Base-by-base conservation (phyloP, 306 rosid species). In the Castanopsis chinensis region DNA sequence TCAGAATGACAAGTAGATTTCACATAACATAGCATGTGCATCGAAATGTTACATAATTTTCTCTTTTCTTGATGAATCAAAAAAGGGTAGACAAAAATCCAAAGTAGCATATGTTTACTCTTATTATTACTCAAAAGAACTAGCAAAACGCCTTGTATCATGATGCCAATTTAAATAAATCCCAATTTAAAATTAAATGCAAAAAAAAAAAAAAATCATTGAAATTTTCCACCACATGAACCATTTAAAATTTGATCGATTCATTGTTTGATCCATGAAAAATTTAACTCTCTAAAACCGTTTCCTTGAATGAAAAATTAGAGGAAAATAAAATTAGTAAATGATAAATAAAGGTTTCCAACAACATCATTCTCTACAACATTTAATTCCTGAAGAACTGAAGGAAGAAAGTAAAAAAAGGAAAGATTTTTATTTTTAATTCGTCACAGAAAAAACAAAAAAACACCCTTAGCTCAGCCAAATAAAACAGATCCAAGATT, bases 111-210 rank as follows among this genome's bases (percentile, higher is more conserved):
- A 59, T 8, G 11, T 7, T 58, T 9, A 13, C 65, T 23, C 65
- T 59, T 59, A 21, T 23, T 17, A 23, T 59, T 27, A 59, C 30
- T 59, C 27, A 11, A 59, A 21, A 8, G 11, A 23, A 59, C 30
- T 59, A 59, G 17, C 27, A 59, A 59, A 59, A 21, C 13, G 32
- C 65, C 6, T 17, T 21, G 53, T 12, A 13, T 59, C 33, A 59
- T 59, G 17, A 59, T 59, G 33, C 17, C n/a, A n/a, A n/a, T n/a
- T n/a, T n/a, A 63, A 73, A 83, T 57, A 79, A 86, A 78, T n/a
- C 80, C 73, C 20, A 11, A 49, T 76, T 59, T 8, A 21, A 32
- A 57, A 49, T 30, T 51, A 4, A 33, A 60, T 54, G 72, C 17
- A 4, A 41, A n/a, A n/a, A 5, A 9, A 53, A 41, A 52, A 77